These are phyloP conservation scores for Boletus rufocinnamomeus DNA, from an alignment of 768 basidiomycete genomes.

Conservation along the genomic window DNA sequence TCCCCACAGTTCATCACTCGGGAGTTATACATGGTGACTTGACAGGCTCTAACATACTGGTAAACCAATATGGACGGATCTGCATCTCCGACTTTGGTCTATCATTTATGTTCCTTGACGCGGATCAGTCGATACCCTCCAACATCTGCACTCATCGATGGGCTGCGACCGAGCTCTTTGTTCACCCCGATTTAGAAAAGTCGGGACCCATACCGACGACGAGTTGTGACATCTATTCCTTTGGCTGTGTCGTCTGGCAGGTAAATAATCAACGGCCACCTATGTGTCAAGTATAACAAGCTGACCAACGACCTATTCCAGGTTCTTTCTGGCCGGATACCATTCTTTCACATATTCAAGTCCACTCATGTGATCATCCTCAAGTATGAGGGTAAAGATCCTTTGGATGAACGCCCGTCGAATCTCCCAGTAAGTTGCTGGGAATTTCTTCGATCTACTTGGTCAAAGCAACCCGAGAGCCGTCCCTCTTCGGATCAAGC, in stretches of 20 bases:
- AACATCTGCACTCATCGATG: conserved; percentile 11
- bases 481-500: conserved; percentile 16
- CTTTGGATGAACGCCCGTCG: conserved; percentile 15
- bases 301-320: background rate
- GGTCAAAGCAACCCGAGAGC: conserved; percentile 9
- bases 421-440: conserved; percentile 1
- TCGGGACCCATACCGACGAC: conserved; percentile 7
- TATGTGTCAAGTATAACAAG: background rate
- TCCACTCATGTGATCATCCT: conserved; percentile 17
- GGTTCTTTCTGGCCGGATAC: conserved; percentile 17
- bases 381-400: conserved; percentile 18
- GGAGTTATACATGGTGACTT: conserved; percentile 19
- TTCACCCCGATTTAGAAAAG: conserved; percentile 11
- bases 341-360: conserved; percentile 9
- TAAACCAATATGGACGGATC: conserved; percentile 5
- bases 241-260: conserved; percentile 17
- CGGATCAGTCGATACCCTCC: conserved; percentile 6
- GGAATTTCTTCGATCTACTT: conserved; percentile 15
- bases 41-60: conserved; percentile 17
- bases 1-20: conserved; percentile 7
- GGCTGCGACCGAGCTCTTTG: conserved; percentile 15
- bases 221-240: conserved; percentile 14
- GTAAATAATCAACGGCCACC: background rate
- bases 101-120: conserved; percentile 1
- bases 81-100: conserved; percentile 21